Percentiles rank a stretch among this genome's conserved stretches.
Conservation (phyloP, 441 rosid species). For the Mallotus japonicus region DNA sequence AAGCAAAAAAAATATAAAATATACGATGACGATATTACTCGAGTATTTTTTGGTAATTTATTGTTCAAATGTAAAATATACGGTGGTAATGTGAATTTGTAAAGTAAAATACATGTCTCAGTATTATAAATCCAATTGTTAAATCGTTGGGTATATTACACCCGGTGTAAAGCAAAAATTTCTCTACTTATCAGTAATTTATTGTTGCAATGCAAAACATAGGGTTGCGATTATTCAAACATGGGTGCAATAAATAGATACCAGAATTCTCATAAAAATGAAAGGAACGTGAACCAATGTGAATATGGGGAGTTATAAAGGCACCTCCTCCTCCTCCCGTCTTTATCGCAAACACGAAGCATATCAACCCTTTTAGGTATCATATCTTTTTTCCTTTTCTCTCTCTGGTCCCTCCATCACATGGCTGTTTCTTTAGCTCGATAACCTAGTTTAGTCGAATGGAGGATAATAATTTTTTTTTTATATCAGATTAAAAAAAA, state of each 20-base stretch:
- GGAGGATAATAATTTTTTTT: not conserved
- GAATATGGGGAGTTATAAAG: not conserved
- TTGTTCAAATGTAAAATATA: too few species aligned
- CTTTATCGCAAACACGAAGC: not conserved
- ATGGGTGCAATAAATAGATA: too few species aligned
- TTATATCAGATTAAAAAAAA: not conserved
- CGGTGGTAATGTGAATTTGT: too few species aligned
- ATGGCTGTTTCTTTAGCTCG: conserved; percentile 20
- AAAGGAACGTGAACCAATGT: not conserved
- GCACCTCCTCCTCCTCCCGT: not conserved
- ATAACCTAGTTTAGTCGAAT: conserved; percentile 4
- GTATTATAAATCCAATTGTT: too few species aligned
- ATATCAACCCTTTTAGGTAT: conserved; percentile 20
- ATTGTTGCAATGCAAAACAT: not conserved
- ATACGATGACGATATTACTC: too few species aligned
- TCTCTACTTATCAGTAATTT: too few species aligned
- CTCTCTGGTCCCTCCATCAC: conserved; percentile 33
- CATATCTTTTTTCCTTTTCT: conserved; percentile 7
- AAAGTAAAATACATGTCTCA: too few species aligned
- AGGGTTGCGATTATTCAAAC: not conserved
- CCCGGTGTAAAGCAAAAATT: too few species aligned
- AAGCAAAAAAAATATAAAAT: too few species aligned
- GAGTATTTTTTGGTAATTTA: too few species aligned
- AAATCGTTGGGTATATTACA: too few species aligned
- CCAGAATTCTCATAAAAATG: too few species aligned